A percentile compares a stretch with the other conserved stretches of the same genome.
Conservation (phyloP, 2,329 filamentous ascomycete genomes). For the Neobulgaria alba region DNA sequence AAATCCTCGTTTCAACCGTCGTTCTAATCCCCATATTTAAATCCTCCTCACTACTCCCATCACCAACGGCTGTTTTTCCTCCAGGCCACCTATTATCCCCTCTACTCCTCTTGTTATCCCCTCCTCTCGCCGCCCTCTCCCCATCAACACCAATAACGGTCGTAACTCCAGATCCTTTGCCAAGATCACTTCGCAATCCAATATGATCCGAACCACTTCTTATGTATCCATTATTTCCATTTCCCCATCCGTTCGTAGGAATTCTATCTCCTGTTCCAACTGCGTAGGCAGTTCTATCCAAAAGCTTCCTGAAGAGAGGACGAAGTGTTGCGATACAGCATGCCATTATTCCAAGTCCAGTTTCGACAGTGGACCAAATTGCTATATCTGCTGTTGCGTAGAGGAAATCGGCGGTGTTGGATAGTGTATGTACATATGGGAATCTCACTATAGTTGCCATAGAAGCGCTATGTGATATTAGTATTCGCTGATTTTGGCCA, state of each 20-base stretch:
- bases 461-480: slow-evolving; percentile 31
- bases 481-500: too few species aligned
- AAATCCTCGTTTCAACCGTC: not conserved
- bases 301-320: slow-evolving; percentile 27
- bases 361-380: slow-evolving; percentile 36
- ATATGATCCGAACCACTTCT: slow-evolving; percentile 7
- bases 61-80: slow-evolving; percentile 6
- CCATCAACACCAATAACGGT: slow-evolving; percentile 13
- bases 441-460: slow-evolving; percentile 35
- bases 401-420: slow-evolving; percentile 30
- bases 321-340: slow-evolving; percentile 34
- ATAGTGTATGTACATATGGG: slow-evolving; percentile 32
- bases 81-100: slow-evolving; percentile 4
- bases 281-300: slow-evolving; percentile 10
- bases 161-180: slow-evolving; percentile 10
- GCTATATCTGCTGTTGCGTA: slow-evolving; percentile 34
- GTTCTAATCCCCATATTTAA: not conserved
- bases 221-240: not conserved
- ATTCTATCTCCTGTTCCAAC: slow-evolving; percentile 3
- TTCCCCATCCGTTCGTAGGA: slow-evolving; percentile 8
- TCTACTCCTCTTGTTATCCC: slow-evolving; percentile 1
- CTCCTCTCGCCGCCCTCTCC: slow-evolving; percentile 4
- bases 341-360: slow-evolving; percentile 33
- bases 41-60: not conserved
- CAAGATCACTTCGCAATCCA: slow-evolving; percentile 13